A percentile compares a stretch with the other conserved stretches of the same genome.
Evolutionary conservation across 2,329 filamentous ascomycete genomes (phyloP).

Genomic region (Clarireedia paspali): DNA sequence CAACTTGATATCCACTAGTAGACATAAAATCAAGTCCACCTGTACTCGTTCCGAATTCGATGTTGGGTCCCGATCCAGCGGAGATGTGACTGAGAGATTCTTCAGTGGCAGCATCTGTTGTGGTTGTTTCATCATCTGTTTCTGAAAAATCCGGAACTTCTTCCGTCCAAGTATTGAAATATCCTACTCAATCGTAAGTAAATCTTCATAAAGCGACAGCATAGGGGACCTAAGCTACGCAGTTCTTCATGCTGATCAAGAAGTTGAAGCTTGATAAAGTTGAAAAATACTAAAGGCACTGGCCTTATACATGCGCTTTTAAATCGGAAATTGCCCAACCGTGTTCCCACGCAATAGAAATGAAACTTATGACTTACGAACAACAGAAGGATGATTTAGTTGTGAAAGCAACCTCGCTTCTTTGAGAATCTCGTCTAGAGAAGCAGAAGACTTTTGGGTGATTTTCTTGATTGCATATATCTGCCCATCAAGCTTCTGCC

Average conservation of each 20-base stretch:
- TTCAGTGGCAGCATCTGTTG: slow-evolving; percentile 35
- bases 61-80: slow-evolving; percentile 19
- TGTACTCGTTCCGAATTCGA: slow-evolving; percentile 46
- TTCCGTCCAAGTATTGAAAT: slow-evolving; percentile 94
- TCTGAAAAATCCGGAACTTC: slow-evolving; percentile 49
- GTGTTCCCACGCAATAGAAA: not conserved
- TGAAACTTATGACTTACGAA: slow-evolving; percentile 24
- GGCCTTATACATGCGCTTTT: not conserved
- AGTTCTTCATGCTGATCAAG: not conserved
- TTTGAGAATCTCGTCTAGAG: slow-evolving; percentile 73
- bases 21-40: slow-evolving; percentile 90
- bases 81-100: slow-evolving; percentile 22
- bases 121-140: slow-evolving; percentile 47
- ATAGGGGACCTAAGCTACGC: not conserved
- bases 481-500: slow-evolving; percentile 87
- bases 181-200: slow-evolving; percentile 55
- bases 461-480: slow-evolving; percentile 98
- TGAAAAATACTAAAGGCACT: not conserved
- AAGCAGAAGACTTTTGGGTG: slow-evolving; percentile 68
- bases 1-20: slow-evolving; percentile 69
- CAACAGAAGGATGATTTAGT: slow-evolving; percentile 74
- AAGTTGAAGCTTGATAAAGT: not conserved
- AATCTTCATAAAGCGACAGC: not conserved
- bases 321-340: not conserved
- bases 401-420: slow-evolving; percentile 87